These are phyloP conservation scores for Phytophthora hibernalis DNA, from an alignment of 352 stramenopile genomes.

Conservation along the genomic window DNA sequence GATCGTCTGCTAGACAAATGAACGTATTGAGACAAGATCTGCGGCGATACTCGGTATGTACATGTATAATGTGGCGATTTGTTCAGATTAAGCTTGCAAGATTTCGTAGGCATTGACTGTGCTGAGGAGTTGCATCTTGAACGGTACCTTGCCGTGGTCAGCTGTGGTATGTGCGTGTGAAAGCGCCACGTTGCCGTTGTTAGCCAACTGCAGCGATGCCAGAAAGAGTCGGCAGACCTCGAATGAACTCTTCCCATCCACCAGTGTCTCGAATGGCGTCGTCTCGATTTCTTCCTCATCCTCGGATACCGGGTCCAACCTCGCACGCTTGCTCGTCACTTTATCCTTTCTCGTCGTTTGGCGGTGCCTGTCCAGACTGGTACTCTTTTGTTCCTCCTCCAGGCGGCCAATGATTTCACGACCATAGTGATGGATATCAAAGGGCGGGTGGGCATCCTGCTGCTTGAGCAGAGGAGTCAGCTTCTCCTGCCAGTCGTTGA, in stretches of 20 bases:
- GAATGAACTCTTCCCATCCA: slow-evolving; percentile 61
- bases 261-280: slow-evolving; percentile 67
- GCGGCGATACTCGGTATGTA: slow-evolving; percentile 23
- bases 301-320: slow-evolving; percentile 13
- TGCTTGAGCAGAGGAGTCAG: slow-evolving; percentile 74
- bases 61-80: slow-evolving; percentile 26
- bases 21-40: too few relatives aligned
- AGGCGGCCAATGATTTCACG: slow-evolving; percentile 65
- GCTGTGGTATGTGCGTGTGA: slow-evolving; percentile 70
- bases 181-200: slow-evolving; percentile 89
- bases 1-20: too few relatives aligned
- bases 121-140: slow-evolving; percentile 75
- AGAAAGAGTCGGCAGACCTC: slow-evolving; percentile 93
- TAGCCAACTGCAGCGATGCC: slow-evolving; percentile 91
- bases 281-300: slow-evolving; percentile 27
- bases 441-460: slow-evolving; percentile 69
- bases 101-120: slow-evolving; percentile 69
- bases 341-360: slow-evolving; percentile 25
- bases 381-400: slow-evolving; percentile 43
- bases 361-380: slow-evolving; percentile 31
- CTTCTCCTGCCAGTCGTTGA: slow-evolving; percentile 83
- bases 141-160: slow-evolving; percentile 64
- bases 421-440: slow-evolving; percentile 81
- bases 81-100: slow-evolving; percentile 47
- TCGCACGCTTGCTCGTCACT: slow-evolving; percentile 37